Conservation (phyloP, 768 basidiomycete genomes). For the Lentinula edodes region DNA sequence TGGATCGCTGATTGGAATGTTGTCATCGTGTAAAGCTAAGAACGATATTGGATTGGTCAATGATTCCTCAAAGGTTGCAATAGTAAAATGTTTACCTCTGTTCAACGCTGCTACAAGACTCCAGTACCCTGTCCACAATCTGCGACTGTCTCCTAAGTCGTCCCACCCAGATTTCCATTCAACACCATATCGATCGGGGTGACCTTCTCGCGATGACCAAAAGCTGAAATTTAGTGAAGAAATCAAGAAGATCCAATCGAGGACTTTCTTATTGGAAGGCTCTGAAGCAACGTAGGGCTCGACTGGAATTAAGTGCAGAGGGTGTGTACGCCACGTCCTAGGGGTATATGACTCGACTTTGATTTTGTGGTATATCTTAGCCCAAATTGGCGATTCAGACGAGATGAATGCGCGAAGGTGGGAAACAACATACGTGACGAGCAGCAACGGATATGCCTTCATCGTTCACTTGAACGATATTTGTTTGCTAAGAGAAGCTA, state of each 20-base stretch:
- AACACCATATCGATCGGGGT: conserved; percentile 63
- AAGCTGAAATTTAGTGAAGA: conserved; percentile 85
- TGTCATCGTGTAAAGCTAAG: conserved; percentile 65
- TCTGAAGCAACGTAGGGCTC: conserved; percentile 53
- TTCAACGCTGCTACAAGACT: conserved; percentile 80
- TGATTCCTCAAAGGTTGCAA: conserved; percentile 2
- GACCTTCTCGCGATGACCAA: conserved; percentile 72
- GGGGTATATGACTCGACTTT: conserved; percentile 65
- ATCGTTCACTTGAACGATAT: conserved; percentile 6
- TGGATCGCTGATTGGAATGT: conserved; percentile 76
- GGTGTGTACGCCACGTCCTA: conserved; percentile 74
- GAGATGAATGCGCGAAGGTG: neutral
- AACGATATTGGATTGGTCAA: neutral
- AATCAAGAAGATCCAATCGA: conserved; percentile 88
- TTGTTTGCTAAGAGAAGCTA: conserved; percentile 3
- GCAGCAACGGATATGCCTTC: conserved; percentile 7
- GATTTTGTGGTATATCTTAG: conserved; percentile 58
- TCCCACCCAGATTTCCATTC: conserved; percentile 72
- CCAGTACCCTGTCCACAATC: conserved; percentile 81
- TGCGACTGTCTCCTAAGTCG: conserved; percentile 26
- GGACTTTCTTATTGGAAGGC: conserved; percentile 47
- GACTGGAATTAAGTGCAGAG: conserved; percentile 67
- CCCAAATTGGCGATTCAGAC: neutral
- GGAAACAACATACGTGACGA: conserved; percentile 3
- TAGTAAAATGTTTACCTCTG: conserved; percentile 45